Percentiles rank a stretch among this genome's conserved stretches.
Evolutionary conservation across 1,284 basidiomycete genomes (phyloP).

Genomic region (Naganishia sp.): DNA sequence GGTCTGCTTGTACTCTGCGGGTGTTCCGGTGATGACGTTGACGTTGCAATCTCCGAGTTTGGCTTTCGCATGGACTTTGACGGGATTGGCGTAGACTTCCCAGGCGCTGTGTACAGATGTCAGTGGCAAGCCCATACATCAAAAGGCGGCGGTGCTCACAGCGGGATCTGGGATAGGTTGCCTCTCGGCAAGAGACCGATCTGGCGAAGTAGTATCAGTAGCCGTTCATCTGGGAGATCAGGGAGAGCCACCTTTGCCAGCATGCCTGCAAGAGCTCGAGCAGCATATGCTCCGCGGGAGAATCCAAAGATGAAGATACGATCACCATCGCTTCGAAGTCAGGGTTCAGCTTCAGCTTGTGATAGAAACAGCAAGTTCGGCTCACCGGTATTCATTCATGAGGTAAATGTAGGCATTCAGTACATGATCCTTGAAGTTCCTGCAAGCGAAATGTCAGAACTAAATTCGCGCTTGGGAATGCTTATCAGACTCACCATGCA

Average conservation of each 20-base stretch:
- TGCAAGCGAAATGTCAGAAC: neutral
- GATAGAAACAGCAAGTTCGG: neutral
- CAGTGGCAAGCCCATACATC: neutral
- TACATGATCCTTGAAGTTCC: constrained; percentile 29
- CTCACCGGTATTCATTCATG: constrained; percentile 29
- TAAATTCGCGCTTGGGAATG: neutral
- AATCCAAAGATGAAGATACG: constrained; percentile 55
- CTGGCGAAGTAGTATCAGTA: neutral
- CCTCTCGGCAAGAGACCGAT: constrained; percentile 36
- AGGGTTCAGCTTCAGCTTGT: neutral
- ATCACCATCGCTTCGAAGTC: constrained; percentile 42
- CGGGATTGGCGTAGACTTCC: constrained; percentile 39
- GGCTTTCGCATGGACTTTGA: constrained; percentile 16
- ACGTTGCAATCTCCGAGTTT: constrained; percentile 18
- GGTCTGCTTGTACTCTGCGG: constrained; percentile 36
- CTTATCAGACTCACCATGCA: constrained; percentile 34
- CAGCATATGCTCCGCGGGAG: constrained; percentile 53
- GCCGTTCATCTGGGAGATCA: neutral
- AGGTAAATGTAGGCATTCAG: constrained; percentile 24
- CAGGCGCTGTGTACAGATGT: constrained; percentile 37
- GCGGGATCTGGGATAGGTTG: constrained; percentile 24
- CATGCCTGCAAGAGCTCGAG: constrained; percentile 53
- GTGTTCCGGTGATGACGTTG: constrained; percentile 23
- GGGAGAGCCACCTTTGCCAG: constrained; percentile 35
- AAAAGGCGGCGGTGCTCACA: constrained; percentile 6